Conservation (phyloP, 768 basidiomycete species). For the Cantharellus cinnabarinus region DNA sequence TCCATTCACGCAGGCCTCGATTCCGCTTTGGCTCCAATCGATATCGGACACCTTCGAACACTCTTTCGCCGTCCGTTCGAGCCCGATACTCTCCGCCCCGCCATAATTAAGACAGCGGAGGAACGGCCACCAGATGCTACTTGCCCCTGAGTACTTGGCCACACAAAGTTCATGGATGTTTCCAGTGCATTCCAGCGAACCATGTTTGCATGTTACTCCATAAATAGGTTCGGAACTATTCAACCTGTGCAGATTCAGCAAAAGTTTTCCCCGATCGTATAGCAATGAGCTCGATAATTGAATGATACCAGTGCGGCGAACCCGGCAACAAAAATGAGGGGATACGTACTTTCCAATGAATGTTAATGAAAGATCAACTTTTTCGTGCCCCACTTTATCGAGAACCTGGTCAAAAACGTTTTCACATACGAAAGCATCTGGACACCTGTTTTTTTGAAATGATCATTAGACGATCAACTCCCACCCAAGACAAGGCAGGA, state of each 20-base stretch:
- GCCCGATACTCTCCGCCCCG: conserved; percentile 37
- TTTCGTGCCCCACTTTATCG: conserved; percentile 29
- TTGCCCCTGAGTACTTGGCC: conserved; percentile 10
- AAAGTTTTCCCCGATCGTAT: neutral
- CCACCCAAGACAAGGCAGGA: too few species aligned
- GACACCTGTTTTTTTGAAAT: conserved; percentile 22
- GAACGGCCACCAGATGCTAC: conserved; percentile 51
- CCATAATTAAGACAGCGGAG: conserved; percentile 61
- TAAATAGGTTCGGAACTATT: neutral
- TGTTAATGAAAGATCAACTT: conserved; percentile 45
- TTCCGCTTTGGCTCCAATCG: conserved; percentile 40
- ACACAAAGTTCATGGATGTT: conserved; percentile 80
- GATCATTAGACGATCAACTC: too few species aligned
- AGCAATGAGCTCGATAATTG: too few species aligned
- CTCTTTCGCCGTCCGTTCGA: conserved; percentile 35
- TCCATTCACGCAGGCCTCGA: conserved; percentile 29
- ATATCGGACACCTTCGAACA: conserved; percentile 47
- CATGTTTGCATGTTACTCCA: conserved; percentile 71
- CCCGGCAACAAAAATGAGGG: neutral
- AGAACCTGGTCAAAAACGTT: conserved; percentile 53
- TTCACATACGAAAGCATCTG: conserved; percentile 72
- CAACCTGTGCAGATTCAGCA: neutral
- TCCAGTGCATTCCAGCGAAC: conserved; percentile 60
- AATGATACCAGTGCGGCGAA: too few species aligned
- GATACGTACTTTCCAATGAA: conserved; percentile 46